phyloP scores from a whole-genome alignment of 345 rosid species.

The Corymbia maculata region DNA sequence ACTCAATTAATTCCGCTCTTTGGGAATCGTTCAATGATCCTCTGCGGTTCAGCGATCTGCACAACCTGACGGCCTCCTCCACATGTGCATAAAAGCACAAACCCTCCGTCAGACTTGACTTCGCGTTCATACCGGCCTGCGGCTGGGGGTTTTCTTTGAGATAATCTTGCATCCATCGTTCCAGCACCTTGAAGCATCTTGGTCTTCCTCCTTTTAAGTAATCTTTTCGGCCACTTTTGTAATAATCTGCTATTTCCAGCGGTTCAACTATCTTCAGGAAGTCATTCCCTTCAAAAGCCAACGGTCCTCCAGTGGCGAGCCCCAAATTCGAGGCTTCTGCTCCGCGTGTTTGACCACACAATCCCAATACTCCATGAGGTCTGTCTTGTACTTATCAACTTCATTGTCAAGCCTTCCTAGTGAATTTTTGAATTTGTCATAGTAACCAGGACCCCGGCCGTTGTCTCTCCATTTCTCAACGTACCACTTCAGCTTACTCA shows the following conservation, averaged over 20 bases:
- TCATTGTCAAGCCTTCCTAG: background rate
- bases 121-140: too few species aligned
- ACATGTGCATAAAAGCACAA: too few species aligned
- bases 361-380: slow-evolving; percentile 34
- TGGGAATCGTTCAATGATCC: too few species aligned
- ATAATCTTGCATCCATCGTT: too few species aligned
- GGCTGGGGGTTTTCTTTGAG: too few species aligned
- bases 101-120: too few species aligned
- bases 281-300: slow-evolving; percentile 35
- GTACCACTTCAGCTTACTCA: slow-evolving; percentile 72
- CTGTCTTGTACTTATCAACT: slow-evolving; percentile 1
- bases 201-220: background rate
- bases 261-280: slow-evolving; percentile 72
- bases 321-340: slow-evolving; percentile 33
- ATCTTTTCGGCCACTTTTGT: background rate
- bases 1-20: too few species aligned
- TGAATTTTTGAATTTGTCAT: slow-evolving; percentile 21
- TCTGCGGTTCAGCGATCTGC: too few species aligned
- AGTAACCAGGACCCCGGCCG: slow-evolving; percentile 23
- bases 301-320: slow-evolving; percentile 2
- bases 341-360: slow-evolving; percentile 30
- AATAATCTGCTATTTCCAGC: slow-evolving; percentile 58
- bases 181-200: background rate
- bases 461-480: slow-evolving; percentile 17
- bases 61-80: too few species aligned